Base-by-base conservation (phyloP, 2,329 filamentous ascomycete species). In the Blastomyces parvus region DNA sequence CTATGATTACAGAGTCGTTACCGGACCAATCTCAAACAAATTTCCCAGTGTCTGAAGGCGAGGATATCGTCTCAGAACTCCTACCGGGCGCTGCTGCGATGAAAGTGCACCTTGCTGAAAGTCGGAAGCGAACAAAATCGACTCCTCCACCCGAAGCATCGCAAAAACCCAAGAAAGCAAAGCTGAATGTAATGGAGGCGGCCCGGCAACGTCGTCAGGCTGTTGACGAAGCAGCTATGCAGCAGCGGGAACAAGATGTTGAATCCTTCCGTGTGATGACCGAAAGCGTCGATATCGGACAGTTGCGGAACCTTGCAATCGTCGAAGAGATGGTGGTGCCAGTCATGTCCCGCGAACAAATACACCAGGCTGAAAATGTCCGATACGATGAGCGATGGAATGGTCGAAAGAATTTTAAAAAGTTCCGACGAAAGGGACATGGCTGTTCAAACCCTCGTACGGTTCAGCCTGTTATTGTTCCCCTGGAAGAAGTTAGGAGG, bases 341-440 rank as follows among this genome's bases (percentile, higher is more conserved):
- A 63, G 70, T 66, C 67, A 63, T 62, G 25, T 33, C 27, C 8
- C 70, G 70, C 70, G 52, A 66, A 61, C 65, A 66, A 68, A 67
- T 69, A 69, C 69, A 60, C 65, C 68, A 65, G 67, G 70, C 76
- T n/a, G 67, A 76, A 61, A 72, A 77, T 22, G 84, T 86, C 5
- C 82, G 90, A 50, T 97, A 93, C 92, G 85, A 97, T 67, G 86
- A 90, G 0, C 82, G 82, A 48, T 99, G 94, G 94, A 96, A 97
- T 72, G 94, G 93, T 0, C 83, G 93, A 53, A 93, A 91, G 75
- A 97, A 99, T 72, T 99, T 96, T 79, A 99, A 99, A 74, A 89
- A 86, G 69, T 99, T 99, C 71, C 50, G 66, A 64, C 65, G 76
- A 46, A 69, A 73, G 57, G 72, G 73, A 62, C 71, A 73, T 66